Percentiles rank a stretch among this genome's conserved stretches.
These are phyloP conservation scores for Tylopilus sp. DNA, from an alignment of 768 basidiomycete genomes.

Conservation along the genomic window DNA sequence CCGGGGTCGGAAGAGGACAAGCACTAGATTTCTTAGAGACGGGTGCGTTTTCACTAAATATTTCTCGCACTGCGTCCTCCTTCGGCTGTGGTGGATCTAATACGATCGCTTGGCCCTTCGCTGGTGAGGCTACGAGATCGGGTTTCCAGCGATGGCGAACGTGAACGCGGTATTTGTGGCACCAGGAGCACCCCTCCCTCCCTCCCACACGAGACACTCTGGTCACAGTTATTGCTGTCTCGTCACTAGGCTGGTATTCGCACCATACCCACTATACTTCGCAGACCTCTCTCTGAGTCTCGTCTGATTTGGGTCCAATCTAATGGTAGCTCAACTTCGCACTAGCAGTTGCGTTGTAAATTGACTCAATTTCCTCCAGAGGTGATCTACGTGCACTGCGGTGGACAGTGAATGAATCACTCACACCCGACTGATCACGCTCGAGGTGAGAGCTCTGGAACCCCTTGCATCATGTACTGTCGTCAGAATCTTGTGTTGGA, in stretches of 20 bases:
- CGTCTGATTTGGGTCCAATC: not conserved
- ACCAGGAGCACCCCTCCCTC: not conserved
- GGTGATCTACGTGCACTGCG: no score
- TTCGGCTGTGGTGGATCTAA: not conserved
- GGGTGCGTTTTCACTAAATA: not conserved
- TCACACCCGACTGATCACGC: not conserved
- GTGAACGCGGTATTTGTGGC: not conserved
- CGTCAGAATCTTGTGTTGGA: no score
- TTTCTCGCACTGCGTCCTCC: not conserved
- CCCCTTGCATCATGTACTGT: not conserved
- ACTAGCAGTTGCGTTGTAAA: no score
- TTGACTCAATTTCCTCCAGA: no score
- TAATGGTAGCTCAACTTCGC: not conserved
- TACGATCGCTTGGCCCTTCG: not conserved
- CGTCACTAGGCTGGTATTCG: no score
- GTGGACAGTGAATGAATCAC: not conserved
- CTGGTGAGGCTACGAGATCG: not conserved
- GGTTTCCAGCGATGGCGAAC: not conserved
- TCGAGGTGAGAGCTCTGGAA: not conserved
- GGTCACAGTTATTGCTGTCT: no score
- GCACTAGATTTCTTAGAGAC: conserved; percentile 8
- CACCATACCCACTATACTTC: no score
- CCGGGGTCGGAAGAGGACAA: conserved; percentile 14
- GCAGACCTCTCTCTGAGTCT: no score
- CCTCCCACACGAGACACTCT: no score